Percentiles rank a stretch among this genome's conserved stretches.
Evolutionary conservation across 202 grass and related monocot species (phyloP).

Genomic region (Miscanthus sacchariflorus): DNA sequence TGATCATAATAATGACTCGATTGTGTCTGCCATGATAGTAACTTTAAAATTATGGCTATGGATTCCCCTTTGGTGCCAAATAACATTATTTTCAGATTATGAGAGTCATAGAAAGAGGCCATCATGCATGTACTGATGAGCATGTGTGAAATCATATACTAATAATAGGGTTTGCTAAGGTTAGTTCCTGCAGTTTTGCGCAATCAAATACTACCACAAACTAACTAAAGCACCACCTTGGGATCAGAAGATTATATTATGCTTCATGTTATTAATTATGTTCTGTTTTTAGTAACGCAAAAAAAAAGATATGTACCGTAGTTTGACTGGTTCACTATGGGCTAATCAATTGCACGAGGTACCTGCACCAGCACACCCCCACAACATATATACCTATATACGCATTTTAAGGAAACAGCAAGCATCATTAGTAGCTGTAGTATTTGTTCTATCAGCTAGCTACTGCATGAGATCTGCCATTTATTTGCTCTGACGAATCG

Average conservation of each 20-base stretch:
- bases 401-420: conserved; percentile 24
- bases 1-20: neutral
- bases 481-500: neutral
- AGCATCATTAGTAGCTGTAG: neutral
- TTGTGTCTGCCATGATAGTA: neutral
- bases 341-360: conserved; percentile 2
- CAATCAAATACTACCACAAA: neutral
- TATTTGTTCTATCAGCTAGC: conserved; percentile 2
- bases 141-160: neutral
- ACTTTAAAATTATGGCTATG: neutral
- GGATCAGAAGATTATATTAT: neutral
- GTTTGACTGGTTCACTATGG: neutral
- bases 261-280: neutral
- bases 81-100: neutral
- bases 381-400: neutral
- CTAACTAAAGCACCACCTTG: too few species aligned
- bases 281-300: neutral
- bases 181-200: neutral
- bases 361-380: neutral
- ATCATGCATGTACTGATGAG: neutral
- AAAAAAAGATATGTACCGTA: neutral
- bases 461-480: neutral
- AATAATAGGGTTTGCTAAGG: too few species aligned
- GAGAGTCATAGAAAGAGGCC: neutral
- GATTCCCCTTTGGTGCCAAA: neutral